Evolutionary conservation across 306 rosid species (phyloP), one percentile per base, ranked within the genome.

Genomic region (Quercus robur): DNA sequence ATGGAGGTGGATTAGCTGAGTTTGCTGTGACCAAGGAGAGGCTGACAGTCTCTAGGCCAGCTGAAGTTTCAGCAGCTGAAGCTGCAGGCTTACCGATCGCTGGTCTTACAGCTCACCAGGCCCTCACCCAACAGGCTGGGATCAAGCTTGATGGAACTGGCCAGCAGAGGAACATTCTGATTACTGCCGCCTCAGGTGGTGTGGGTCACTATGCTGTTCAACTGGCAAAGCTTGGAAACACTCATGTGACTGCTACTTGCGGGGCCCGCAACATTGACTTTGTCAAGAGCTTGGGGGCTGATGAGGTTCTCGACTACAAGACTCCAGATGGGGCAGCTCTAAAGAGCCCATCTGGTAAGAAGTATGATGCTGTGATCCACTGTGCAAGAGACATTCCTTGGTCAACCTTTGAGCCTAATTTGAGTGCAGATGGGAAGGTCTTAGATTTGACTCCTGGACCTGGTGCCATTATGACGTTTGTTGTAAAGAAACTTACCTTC

Each of bases 281-380:
- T 11, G 93, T 92, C 57, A 85, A 85, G 86, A 77, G 86, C 85
- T 76, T 87, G 74, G 92, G 95, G 3, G 97, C 93, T 21, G 93
- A 92, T 78, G 95, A 89, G 88, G 89, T 92, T 80, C 88, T 92
- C 55, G 94, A 92, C 87, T 90, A 92, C 81, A 88, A 54, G 75
- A 86, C 90, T 23, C 88, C 90, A n/a, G 90, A 88, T 14, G 92
- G 93, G 70, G 88, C 77, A 44, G 81, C 93, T 28, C 80, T 90
- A 5, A 87, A 35, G 83, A 87, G 97, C 79, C 90, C 92, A 17
- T 92, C 92, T 1, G 93, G 90, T 69, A 80, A 38, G 78, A 90
- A 88, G 81, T 90, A 92, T 67, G 91, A 92, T 74, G 87, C 75
- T 0, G 94, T 92, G 25, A 56, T 92, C 58, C 55, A 92, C 64